These are phyloP conservation scores for Xylaria bambusicola DNA, from an alignment of 495 filamentous ascomycete species.

Conservation along the genomic window DNA sequence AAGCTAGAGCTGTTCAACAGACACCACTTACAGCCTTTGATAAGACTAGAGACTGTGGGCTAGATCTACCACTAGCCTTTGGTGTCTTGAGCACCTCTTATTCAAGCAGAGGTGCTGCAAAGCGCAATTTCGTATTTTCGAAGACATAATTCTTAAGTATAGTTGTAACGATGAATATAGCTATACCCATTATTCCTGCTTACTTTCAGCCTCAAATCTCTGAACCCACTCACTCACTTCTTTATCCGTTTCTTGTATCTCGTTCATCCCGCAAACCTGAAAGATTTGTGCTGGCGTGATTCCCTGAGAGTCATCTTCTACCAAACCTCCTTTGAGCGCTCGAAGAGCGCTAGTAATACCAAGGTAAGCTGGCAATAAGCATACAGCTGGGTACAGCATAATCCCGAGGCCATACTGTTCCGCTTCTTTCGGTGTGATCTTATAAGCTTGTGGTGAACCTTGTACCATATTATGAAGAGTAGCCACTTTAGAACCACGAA, in stretches of 20 bases:
- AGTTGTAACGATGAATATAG: no score
- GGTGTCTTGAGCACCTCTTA: no score
- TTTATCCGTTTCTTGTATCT: not conserved
- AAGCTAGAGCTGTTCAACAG: no score
- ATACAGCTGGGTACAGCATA: not conserved
- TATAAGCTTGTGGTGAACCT: not conserved
- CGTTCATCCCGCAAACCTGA: not conserved
- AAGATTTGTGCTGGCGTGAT: not conserved
- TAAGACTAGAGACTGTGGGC: no score
- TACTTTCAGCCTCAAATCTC: not conserved
- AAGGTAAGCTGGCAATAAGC: not conserved
- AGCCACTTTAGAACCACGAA: not conserved
- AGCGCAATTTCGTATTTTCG: no score
- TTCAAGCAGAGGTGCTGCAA: no score
- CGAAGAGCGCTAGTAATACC: not conserved
- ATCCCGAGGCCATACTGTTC: not conserved
- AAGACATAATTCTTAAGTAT: no score
- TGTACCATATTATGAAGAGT: not conserved
- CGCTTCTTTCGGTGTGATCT: not conserved
- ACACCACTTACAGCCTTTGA: no score
- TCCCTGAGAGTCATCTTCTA: not conserved
- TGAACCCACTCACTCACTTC: not conserved
- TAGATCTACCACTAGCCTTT: no score
- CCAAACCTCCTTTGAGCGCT: not conserved
- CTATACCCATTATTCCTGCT: not conserved